Evolutionary conservation across 2,329 filamentous ascomycete species (phyloP).

Genomic region (Neofusicoccum umdonicola): DNA sequence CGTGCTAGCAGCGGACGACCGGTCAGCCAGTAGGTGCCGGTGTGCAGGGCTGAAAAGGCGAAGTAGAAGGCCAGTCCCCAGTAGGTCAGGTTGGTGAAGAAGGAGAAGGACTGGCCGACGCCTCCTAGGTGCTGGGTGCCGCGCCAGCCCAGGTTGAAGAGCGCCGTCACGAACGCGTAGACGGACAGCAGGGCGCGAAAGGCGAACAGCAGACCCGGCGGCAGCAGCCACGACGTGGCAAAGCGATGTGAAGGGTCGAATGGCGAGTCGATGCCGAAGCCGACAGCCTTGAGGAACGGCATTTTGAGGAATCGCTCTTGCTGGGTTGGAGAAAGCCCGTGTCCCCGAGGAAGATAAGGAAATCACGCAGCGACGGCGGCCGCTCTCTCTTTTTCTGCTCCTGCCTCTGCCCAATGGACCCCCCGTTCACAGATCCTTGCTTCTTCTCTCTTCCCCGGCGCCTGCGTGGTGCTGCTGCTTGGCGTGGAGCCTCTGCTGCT

Average conservation of each 20-base stretch:
- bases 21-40: slow-evolving; percentile 58
- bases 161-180: slow-evolving; percentile 68
- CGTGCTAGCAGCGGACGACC: slow-evolving; percentile 36
- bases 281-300: background rate
- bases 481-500: background rate
- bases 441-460: background rate
- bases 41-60: slow-evolving; percentile 65
- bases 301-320: background rate
- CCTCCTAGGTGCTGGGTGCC: slow-evolving; percentile 49
- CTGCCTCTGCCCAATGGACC: background rate
- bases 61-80: slow-evolving; percentile 83
- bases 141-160: slow-evolving; percentile 68
- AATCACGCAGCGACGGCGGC: background rate
- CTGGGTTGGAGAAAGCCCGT: background rate
- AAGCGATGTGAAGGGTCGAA: slow-evolving; percentile 60
- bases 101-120: slow-evolving; percentile 66
- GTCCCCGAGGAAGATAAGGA: too few species aligned
- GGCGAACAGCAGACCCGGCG: slow-evolving; percentile 60
- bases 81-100: slow-evolving; percentile 79
- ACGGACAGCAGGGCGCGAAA: slow-evolving; percentile 53
- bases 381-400: background rate
- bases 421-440: background rate
- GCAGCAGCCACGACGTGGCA: slow-evolving; percentile 78
- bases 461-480: background rate
- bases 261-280: slow-evolving; percentile 16